A percentile compares a stretch with the other conserved stretches of the same genome.
phyloP scores from a whole-genome alignment of 306 rosid genomes.

The Myrica gale region DNA sequence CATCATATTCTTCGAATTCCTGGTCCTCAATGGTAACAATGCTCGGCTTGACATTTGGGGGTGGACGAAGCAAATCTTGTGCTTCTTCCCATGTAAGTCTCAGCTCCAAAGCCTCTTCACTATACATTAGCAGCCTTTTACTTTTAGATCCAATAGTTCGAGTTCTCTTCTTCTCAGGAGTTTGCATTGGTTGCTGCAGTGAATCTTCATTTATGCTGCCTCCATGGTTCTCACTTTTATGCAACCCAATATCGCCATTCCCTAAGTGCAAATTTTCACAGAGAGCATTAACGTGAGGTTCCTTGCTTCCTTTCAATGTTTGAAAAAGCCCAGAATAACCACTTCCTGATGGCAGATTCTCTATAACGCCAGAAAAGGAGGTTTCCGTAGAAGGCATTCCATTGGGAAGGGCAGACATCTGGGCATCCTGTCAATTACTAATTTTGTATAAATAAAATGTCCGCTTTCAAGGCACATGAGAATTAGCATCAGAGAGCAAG shows the following conservation, averaged over 20 bases:
- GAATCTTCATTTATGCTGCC: constrained; percentile 44
- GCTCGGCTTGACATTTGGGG: constrained; percentile 75
- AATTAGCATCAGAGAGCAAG: constrained; percentile 19
- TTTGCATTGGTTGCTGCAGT: constrained; percentile 39
- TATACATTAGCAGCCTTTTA: constrained; percentile 77
- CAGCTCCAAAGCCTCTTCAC: constrained; percentile 83
- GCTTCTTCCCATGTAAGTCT: constrained; percentile 99
- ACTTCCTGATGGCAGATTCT: constrained; percentile 57
- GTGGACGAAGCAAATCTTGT: constrained; percentile 96
- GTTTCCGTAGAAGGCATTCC: constrained; percentile 52
- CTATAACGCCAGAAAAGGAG: constrained; percentile 49
- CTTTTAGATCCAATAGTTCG: constrained; percentile 86
- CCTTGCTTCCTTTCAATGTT: constrained; percentile 45
- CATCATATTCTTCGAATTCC: constrained; percentile 93
- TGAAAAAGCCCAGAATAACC: constrained; percentile 47
- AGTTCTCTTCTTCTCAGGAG: constrained; percentile 74
- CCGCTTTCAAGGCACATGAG: constrained; percentile 21
- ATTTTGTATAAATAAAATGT: constrained; percentile 11
- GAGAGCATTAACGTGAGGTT: constrained; percentile 38
- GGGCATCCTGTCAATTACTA: constrained; percentile 56
- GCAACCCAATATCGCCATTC: constrained; percentile 46
- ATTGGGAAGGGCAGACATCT: constrained; percentile 54
- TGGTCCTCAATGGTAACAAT: constrained; percentile 83
- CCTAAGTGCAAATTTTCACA: constrained; percentile 43
- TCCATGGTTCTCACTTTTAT: constrained; percentile 47